These are phyloP conservation scores for Aureoboletus auriporus DNA, from an alignment of 768 basidiomycete species.

Conservation along the genomic window DNA sequence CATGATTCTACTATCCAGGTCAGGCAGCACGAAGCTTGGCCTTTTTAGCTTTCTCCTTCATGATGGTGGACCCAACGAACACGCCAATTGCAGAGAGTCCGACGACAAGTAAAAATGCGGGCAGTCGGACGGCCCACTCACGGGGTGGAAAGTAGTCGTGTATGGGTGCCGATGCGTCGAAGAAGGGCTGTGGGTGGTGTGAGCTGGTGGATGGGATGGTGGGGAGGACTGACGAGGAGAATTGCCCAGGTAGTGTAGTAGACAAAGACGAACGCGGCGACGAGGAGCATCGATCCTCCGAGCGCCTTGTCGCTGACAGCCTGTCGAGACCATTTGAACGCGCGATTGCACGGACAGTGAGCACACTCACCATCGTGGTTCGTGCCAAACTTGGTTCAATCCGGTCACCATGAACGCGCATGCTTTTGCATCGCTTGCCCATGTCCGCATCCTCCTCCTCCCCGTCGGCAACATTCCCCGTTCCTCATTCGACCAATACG, in stretches of 20 bases:
- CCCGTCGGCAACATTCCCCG: conserved; percentile 77
- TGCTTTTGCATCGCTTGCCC: conserved; percentile 80
- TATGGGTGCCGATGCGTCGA: conserved; percentile 67
- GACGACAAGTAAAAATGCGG: conserved; percentile 75
- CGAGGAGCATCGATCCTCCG: conserved; percentile 76
- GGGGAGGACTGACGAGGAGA: conserved; percentile 57
- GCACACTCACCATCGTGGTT: conserved; percentile 25
- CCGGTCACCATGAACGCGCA: conserved; percentile 54
- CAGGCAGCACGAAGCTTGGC: conserved; percentile 60
- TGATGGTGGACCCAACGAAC: conserved; percentile 74
- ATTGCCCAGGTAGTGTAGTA: conserved; percentile 95
- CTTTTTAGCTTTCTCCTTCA: conserved; percentile 70
- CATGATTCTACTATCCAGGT: conserved; percentile 15
- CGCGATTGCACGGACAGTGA: background rate
- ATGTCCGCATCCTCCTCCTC: conserved; percentile 78
- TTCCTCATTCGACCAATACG: conserved; percentile 69
- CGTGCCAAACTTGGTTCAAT: conserved; percentile 15
- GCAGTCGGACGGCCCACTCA: conserved; percentile 90
- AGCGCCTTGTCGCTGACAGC: conserved; percentile 76
- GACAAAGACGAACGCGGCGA: conserved; percentile 69
- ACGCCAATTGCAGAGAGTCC: conserved; percentile 77
- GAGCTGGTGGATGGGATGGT: conserved; percentile 2
- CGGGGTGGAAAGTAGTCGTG: conserved; percentile 80
- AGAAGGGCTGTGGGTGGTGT: conserved; percentile 62
- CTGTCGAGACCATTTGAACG: conserved; percentile 36